Evolutionary conservation across 2,329 filamentous ascomycete species (phyloP).

Genomic region (Ascochyta clinopodiicola): DNA sequence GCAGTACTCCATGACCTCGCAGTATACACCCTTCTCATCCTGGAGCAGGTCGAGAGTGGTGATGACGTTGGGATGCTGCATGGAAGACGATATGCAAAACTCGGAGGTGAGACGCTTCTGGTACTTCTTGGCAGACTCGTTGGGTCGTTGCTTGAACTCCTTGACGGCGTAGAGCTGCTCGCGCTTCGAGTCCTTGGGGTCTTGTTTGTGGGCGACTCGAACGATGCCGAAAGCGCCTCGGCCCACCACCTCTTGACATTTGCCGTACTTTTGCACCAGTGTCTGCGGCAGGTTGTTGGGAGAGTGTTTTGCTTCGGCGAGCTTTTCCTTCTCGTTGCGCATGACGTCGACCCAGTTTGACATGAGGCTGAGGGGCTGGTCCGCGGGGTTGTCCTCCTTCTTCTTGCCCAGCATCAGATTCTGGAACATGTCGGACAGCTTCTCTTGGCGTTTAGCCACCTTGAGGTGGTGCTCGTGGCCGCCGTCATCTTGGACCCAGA

Average conservation of each 20-base stretch:
- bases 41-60: constrained; percentile 95
- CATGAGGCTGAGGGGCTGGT: constrained; percentile 88
- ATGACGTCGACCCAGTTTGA: constrained; percentile 96
- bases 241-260: constrained; percentile 96
- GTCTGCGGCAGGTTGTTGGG: constrained; percentile 78
- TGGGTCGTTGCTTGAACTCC: constrained; percentile 91
- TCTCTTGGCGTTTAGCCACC: constrained; percentile 90
- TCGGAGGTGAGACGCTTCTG: constrained; percentile 96
- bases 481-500: constrained; percentile 68
- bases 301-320: constrained; percentile 76
- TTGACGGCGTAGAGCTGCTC: constrained; percentile 98
- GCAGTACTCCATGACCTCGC: constrained; percentile 99
- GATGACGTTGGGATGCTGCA: constrained; percentile 97
- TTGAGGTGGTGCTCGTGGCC: constrained; percentile 88
- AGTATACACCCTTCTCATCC: constrained; percentile 96
- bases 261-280: constrained; percentile 95
- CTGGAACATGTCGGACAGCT: constrained; percentile 89
- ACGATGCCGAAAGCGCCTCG: constrained; percentile 97
- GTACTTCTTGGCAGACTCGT: constrained; percentile 96
- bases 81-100: constrained; percentile 96
- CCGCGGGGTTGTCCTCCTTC: constrained; percentile 71
- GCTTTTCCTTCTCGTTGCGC: constrained; percentile 81
- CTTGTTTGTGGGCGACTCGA: constrained; percentile 93
- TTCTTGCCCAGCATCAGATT: constrained; percentile 82
- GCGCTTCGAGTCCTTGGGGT: constrained; percentile 74